Evolutionary conservation across 192 early-diverging fungal genomes (phyloP).

Genomic region (Coemansia sp.): DNA sequence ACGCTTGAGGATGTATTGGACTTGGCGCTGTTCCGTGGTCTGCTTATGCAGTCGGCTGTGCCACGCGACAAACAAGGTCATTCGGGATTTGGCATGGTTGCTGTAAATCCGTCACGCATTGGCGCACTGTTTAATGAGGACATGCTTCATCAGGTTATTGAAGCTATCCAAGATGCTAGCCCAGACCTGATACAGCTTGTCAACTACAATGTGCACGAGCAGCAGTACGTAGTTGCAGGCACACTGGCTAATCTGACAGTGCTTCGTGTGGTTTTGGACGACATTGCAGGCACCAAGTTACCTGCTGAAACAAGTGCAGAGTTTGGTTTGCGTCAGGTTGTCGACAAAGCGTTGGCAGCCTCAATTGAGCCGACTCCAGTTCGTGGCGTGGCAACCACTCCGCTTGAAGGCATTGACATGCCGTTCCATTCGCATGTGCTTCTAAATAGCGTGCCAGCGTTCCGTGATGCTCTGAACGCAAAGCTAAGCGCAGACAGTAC

Average conservation of each 20-base stretch:
- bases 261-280: constrained; percentile 77
- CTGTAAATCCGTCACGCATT: constrained; percentile 86
- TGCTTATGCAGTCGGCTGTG: constrained; percentile 95
- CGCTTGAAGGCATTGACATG: constrained; percentile 87
- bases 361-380: constrained; percentile 58
- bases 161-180: constrained; percentile 64
- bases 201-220: constrained; percentile 93
- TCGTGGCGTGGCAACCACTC: constrained; percentile 85
- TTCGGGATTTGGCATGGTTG: constrained; percentile 92
- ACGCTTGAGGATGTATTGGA: constrained; percentile 79
- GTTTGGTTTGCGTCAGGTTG: constrained; percentile 48
- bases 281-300: background rate
- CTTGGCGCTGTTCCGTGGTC: constrained; percentile 90
- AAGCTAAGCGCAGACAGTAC: constrained; percentile 45
- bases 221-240: constrained; percentile 92
- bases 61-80: constrained; percentile 70
- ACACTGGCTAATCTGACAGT: constrained; percentile 74
- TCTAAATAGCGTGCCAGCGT: constrained; percentile 73
- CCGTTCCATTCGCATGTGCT: constrained; percentile 88
- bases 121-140: constrained; percentile 67
- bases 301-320: too few species aligned
- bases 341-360: constrained; percentile 59
- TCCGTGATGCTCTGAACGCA: constrained; percentile 51
- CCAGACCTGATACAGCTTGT: constrained; percentile 83
- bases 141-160: constrained; percentile 62